Conservation (phyloP, 208 protist genomes). For the Phytomonas francai region DNA sequence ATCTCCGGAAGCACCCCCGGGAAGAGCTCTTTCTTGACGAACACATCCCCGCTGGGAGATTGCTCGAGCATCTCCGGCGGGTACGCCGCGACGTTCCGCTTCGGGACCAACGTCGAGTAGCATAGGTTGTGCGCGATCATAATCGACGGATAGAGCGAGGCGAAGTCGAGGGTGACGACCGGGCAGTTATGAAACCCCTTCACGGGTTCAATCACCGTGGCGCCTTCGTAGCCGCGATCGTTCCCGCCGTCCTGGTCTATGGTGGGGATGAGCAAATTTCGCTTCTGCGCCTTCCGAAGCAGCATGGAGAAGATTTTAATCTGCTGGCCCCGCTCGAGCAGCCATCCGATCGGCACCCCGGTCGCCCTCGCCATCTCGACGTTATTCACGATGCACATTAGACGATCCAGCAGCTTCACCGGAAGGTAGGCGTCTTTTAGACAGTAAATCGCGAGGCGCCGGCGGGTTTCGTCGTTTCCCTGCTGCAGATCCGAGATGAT, state of each 20-base stretch:
- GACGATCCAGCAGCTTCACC: slow-evolving; percentile 95
- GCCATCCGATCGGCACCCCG: slow-evolving; percentile 95
- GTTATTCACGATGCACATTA: slow-evolving; percentile 98
- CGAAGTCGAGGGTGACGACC: slow-evolving; percentile 99
- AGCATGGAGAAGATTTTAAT: slow-evolving; percentile 97
- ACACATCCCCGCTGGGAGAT: slow-evolving; percentile 66
- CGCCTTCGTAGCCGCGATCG: slow-evolving; percentile 93
- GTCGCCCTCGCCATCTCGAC: slow-evolving; percentile 99
- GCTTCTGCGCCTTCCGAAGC: slow-evolving; percentile 75
- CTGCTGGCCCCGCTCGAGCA: slow-evolving; percentile 97
- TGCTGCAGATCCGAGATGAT: slow-evolving; percentile 97
- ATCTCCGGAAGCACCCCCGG: slow-evolving; percentile 83
- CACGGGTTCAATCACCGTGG: slow-evolving; percentile 97
- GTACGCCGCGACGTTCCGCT: slow-evolving; percentile 76
- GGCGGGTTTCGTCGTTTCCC: slow-evolving; percentile 94
- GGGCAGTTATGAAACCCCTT: slow-evolving; percentile 97
- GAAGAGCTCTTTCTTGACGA: slow-evolving; percentile 71
- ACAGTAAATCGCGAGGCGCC: slow-evolving; percentile 98
- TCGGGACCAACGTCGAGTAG: slow-evolving; percentile 92
- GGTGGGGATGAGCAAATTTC: slow-evolving; percentile 77
- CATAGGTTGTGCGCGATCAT: slow-evolving; percentile 99
- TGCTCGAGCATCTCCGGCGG: slow-evolving; percentile 63
- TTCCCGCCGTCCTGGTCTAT: slow-evolving; percentile 51
- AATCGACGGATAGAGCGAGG: slow-evolving; percentile 99
- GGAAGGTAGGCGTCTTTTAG: slow-evolving; percentile 97